A percentile compares a stretch with the other conserved stretches of the same genome.
Evolutionary conservation across 2,329 filamentous ascomycete genomes (phyloP).

Genomic region (Amauroascus niger): DNA sequence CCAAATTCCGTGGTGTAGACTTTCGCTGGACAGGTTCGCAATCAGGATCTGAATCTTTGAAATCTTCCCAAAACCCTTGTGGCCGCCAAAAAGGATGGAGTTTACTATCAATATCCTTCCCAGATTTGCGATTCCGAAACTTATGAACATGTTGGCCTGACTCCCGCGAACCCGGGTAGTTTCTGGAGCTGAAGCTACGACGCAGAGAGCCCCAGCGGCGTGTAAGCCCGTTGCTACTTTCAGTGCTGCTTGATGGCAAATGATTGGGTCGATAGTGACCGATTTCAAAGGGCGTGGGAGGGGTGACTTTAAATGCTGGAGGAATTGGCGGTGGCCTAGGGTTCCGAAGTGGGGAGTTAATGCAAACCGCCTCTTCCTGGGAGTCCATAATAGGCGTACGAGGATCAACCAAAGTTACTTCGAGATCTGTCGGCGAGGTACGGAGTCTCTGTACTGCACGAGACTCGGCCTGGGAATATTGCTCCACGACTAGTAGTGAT

Average conservation of each 20-base stretch:
- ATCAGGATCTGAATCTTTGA: constrained; percentile 37
- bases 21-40: constrained; percentile 23
- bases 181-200: constrained; percentile 30
- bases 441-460: constrained; percentile 25
- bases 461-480: constrained; percentile 29
- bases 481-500: constrained; percentile 55
- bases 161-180: constrained; percentile 22
- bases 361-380: constrained; percentile 19
- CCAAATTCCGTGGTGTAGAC: constrained; percentile 11
- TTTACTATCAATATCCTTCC: constrained; percentile 39
- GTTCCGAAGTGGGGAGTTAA: constrained; percentile 51
- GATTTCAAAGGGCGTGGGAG: constrained; percentile 43
- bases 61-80: constrained; percentile 53
- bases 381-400: constrained; percentile 23
- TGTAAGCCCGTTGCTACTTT: constrained; percentile 18
- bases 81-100: constrained; percentile 56
- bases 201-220: constrained; percentile 32
- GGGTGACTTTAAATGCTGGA: constrained; percentile 47
- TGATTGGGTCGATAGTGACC: constrained; percentile 32
- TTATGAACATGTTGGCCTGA: constrained; percentile 23
- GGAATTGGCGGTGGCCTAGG: constrained; percentile 43
- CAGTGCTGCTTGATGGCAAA: constrained; percentile 18
- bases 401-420: constrained; percentile 14
- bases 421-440: constrained; percentile 14
- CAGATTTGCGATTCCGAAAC: constrained; percentile 36